Evolutionary conservation across 495 filamentous ascomycete genomes (phyloP), one percentile per base, ranked within the genome.

Genomic region (Polyplosphaeria fusca): DNA sequence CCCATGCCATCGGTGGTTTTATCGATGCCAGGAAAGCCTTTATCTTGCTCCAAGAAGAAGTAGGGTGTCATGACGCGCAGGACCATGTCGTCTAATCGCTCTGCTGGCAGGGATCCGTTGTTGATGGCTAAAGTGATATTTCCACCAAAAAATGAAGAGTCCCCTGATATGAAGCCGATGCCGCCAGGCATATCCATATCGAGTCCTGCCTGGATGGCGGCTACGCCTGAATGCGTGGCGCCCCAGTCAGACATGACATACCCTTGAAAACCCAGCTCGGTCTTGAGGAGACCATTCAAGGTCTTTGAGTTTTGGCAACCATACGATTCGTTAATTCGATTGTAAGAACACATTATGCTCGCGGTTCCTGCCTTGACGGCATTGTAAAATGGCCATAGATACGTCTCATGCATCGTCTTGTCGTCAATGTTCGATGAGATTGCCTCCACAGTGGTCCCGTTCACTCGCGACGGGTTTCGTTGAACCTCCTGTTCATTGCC

Each of bases 221-320:
- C 20, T 24, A 58, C 53, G 7, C 68, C 68, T 19, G 48, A 40
- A 23, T 69, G 62, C 2, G 61, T 64, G 3, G 50, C 70, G 0
- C 32, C 50, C 68, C 70, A 70, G 47, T 73, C 68, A 30, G 55
- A 61, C 62, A 71, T 58, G 14, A 68, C 67, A 38, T 76, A 81
- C 0, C 78, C 80, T 54, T 79, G 76, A 55, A 83, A 83, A 12
- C 74, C 73, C 3, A 82, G 69, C 64, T 81, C 79, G 2, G 71
- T 73, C 53, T 79, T 81, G 27, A 81, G 60, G 13, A 81, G 67
- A 38, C 72, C 74, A 54, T 80, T 81, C 19, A 75, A 63, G 7
- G 58, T 58, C 50, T 71, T 67, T 13, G 38, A 52, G 53, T 71
- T 71, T 46, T 73, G 61, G 47, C 68, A 71, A 0, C 47, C 65